Conservation (phyloP, 768 basidiomycete genomes). For the Cantharellus cinnabarinus region DNA sequence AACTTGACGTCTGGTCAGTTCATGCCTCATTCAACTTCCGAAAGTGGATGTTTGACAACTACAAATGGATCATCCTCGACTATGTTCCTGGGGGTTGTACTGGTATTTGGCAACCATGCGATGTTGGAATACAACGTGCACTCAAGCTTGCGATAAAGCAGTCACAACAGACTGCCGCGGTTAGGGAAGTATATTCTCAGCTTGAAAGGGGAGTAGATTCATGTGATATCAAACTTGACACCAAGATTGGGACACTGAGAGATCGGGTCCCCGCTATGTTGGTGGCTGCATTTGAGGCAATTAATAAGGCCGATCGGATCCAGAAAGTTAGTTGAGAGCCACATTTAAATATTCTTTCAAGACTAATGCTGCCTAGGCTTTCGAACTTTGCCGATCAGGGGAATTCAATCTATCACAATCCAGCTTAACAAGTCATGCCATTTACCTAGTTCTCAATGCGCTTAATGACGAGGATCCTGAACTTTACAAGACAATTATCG, state of each 20-base stretch:
- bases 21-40: slow-evolving; percentile 8
- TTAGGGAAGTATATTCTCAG: slow-evolving; percentile 13
- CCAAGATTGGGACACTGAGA: slow-evolving; percentile 10
- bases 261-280: slow-evolving; percentile 16
- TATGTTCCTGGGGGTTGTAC: slow-evolving; percentile 17
- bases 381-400: slow-evolving; percentile 11
- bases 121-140: slow-evolving; percentile 19
- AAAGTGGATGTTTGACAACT: slow-evolving; percentile 6
- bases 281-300: slow-evolving; percentile 14
- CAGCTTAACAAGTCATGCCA: slow-evolving; percentile 7
- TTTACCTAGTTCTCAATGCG: background rate
- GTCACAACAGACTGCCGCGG: slow-evolving; percentile 20
- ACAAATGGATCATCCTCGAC: slow-evolving; percentile 10
- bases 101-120: slow-evolving; percentile 14
- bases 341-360: background rate
- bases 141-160: slow-evolving; percentile 11
- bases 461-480: background rate
- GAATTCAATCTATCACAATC: slow-evolving; percentile 15
- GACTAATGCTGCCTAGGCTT: slow-evolving; percentile 12
- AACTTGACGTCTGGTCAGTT: too few species aligned
- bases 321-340: slow-evolving; percentile 14
- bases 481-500: background rate
- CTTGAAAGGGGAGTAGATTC: slow-evolving; percentile 9
- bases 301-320: slow-evolving; percentile 16
- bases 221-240: slow-evolving; percentile 11